Evolutionary conservation across 108 stramenopile genomes (phyloP), one percentile per base, ranked within the genome.

Genomic region (Bacterosira constricta): DNA sequence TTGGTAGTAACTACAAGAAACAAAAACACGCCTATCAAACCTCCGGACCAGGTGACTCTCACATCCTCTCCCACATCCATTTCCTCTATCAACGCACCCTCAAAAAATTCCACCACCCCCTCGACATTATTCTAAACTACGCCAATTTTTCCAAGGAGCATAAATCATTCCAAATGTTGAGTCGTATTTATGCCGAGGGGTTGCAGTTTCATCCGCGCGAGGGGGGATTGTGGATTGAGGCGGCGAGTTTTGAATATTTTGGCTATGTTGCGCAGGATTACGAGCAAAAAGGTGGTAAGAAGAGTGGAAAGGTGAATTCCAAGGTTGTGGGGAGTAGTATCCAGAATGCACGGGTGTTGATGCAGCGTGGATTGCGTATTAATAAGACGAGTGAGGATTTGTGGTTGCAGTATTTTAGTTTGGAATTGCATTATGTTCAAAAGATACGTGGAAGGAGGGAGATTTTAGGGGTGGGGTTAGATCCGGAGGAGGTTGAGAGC

Each of bases 231-330:
- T 95, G 94, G 94, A 88, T 91, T 52, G 88, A 90, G 64, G 86
- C 91, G 21, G 90, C 94, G 5, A 89, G 89, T 26, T 81, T 89
- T 64, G 94, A 95, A 57, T 95, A 86, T 57, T 95, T 95, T 79
- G 88, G 84, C 9, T 69, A 50, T 53, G 65, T 63, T 20, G 59
- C 42, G 0, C 63, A 36, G 42, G 63, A 59, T 56, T 60, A 68
- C 15, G 57, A 64, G 17, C 49, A 55, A 7, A 53, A 54, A 36
- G 66, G 39, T 25, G 59, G 29, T 12, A 70, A 71, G 20, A 47
- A 58, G n/a, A 42, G 36, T 6, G 70, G 74, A n/a, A 35, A 26
- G 3, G 75, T 71, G 38, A 31, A 45, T 25, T 57, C 70, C 36
- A 72, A 61, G 29, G 41, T 79, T 11, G 66, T 66, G 6, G 82